Percentiles rank a stretch among this genome's conserved stretches.
Conservation (phyloP, 2,329 filamentous ascomycete genomes). For the Xylaria sp. region DNA sequence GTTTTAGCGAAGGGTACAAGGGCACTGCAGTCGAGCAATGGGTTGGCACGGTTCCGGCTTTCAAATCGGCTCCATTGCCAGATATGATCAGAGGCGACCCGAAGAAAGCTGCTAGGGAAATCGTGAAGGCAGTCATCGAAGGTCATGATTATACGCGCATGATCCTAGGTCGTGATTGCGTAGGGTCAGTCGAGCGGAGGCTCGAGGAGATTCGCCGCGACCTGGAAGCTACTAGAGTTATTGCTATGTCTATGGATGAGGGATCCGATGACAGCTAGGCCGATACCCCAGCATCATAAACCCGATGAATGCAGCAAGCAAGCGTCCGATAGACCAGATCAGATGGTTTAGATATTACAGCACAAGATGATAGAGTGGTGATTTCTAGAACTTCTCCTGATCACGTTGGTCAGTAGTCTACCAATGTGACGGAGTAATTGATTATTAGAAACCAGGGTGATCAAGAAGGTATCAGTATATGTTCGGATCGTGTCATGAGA, state of each 20-base stretch:
- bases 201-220: slow-evolving; percentile 33
- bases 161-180: slow-evolving; percentile 36
- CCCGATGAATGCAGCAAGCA: not conserved
- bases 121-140: slow-evolving; percentile 36
- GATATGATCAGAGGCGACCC: slow-evolving; percentile 33
- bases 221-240: slow-evolving; percentile 37
- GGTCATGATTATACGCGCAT: slow-evolving; percentile 40
- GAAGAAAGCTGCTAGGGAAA: slow-evolving; percentile 36
- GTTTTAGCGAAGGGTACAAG: slow-evolving; percentile 38
- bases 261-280: not conserved
- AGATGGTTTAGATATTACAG: not conserved
- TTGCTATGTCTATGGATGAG: slow-evolving; percentile 31
- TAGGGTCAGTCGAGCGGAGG: slow-evolving; percentile 30
- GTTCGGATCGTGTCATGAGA: not conserved
- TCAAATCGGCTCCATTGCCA: slow-evolving; percentile 23
- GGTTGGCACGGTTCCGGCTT: slow-evolving; percentile 22
- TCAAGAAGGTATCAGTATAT: not conserved
- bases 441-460: not conserved
- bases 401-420: not conserved
- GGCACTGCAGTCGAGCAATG: slow-evolving; percentile 37
- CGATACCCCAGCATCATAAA: not conserved
- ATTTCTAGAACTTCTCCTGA: not conserved
- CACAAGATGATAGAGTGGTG: not conserved
- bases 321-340: not conserved
- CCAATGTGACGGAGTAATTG: not conserved